Base-by-base conservation (phyloP, 148 eudicot genomes). In the Chenopodium quinoa region DNA sequence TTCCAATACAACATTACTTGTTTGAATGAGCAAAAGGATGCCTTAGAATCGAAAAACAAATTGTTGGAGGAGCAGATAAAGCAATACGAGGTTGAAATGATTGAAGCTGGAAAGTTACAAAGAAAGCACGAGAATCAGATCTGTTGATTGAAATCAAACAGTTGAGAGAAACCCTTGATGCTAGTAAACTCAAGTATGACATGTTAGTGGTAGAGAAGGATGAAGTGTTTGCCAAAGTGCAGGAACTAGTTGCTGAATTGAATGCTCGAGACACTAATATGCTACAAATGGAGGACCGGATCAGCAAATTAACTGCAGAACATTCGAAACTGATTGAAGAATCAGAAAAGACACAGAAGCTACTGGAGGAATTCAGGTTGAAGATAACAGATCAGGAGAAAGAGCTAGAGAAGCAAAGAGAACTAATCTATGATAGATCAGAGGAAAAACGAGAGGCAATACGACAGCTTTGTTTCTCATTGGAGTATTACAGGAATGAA, bases 371-470 rank as follows among this genome's bases (percentile, higher is more conserved):
- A 76, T 77, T 91, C 75, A 87, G 78, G 27, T 23, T 84, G 65
- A 89, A 82, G 81, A 79, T 89, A 78, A 86, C 4, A 60, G 91
- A 92, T 77, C 86, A 91, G n/a, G 93, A 92, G 86, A 85, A 86
- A 73, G 92, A 94, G 80, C 82, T 90, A 80, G 89, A 85, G 52
- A 83, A 67, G 82, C 93, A 91, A 83, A 76, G 81, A 73, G 82
- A 7, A 6, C 71, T 82, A 62, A 81, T 90, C 47, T 85, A 75
- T 46, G 98, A 94, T 13, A 86, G 89, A 60, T 91, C 89, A 44
- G 94, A 94, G 75, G 92, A 90, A 82, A 96, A 96, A 83, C 88
- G 92, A 80, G 98, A 94, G 85, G 99, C 97, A 32, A 96, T 96
- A 84, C 65, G 93, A 77, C 99, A 96, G 87, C 91, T 96, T 62